phyloP scores from a whole-genome alignment of 805 yeast genomes.

The Ascoidea rubescens region DNA sequence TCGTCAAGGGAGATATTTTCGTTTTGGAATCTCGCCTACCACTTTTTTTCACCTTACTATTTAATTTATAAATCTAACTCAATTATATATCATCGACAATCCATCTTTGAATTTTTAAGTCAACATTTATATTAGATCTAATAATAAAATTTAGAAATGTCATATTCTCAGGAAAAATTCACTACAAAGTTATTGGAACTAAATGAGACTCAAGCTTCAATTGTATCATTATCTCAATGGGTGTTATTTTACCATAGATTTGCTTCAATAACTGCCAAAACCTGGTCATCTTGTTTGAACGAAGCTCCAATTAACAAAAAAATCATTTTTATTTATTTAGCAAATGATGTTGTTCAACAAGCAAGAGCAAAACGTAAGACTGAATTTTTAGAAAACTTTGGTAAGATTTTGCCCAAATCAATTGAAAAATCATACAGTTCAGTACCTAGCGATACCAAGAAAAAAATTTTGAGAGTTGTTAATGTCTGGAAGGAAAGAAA shows the following conservation, averaged over 20 bases:
- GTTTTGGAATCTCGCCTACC: no score
- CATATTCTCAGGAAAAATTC: conserved; percentile 38
- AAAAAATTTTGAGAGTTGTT: conserved; percentile 33
- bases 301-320: conserved; percentile 25
- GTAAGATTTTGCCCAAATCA: conserved; percentile 29
- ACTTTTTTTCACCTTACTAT: no score
- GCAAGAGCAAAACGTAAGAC: conserved; percentile 46
- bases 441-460: conserved; percentile 10
- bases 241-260: conserved; percentile 51
- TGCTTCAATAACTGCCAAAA: conserved; percentile 33
- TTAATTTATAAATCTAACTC: no score
- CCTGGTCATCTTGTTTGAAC: conserved; percentile 32
- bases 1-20: no score
- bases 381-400: conserved; percentile 47
- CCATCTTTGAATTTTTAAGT: no score
- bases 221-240: conserved; percentile 66
- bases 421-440: conserved; percentile 17
- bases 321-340: conserved; percentile 50
- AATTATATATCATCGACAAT: no score
- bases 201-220: conserved; percentile 56
- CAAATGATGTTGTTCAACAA: conserved; percentile 75
- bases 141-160: conserved; percentile 14
- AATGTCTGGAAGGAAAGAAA: conserved; percentile 44
- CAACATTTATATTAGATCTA: no score
- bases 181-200: conserved; percentile 30